Conservation (phyloP, 495 filamentous ascomycete species). For the Xylaria castorea region DNA sequence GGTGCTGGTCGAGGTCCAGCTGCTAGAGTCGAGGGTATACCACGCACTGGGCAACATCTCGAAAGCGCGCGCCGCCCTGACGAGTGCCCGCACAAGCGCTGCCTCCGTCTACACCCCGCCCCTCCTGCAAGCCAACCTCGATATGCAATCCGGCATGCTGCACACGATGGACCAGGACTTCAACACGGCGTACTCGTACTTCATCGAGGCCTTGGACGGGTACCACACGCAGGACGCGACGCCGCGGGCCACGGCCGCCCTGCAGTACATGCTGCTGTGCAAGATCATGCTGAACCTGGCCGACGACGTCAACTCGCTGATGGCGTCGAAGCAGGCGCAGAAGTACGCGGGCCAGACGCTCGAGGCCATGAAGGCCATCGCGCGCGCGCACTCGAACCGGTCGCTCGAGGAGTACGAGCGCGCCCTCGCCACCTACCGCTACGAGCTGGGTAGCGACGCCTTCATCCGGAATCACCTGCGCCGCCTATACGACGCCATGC, state of each 20-base stretch:
- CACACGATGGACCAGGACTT: slow-evolving; percentile 99
- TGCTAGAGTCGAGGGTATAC: slow-evolving; percentile 95
- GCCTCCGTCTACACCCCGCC: slow-evolving; percentile 97
- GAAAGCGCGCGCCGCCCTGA: slow-evolving; percentile 94
- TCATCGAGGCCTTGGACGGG: slow-evolving; percentile 97
- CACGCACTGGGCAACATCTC: slow-evolving; percentile 96
- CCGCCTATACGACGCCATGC: slow-evolving; percentile 94
- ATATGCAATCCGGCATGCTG: slow-evolving; percentile 99
- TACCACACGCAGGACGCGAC: slow-evolving; percentile 92
- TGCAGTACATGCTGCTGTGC: slow-evolving; percentile 99
- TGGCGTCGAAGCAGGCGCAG: slow-evolving; percentile 92
- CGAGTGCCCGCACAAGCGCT: slow-evolving; percentile 90
- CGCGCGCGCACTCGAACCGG: slow-evolving; percentile 90
- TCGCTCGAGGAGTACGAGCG: slow-evolving; percentile 96
- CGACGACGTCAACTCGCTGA: slow-evolving; percentile 91
- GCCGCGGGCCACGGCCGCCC: slow-evolving; percentile 81
- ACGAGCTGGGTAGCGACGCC: slow-evolving; percentile 87
- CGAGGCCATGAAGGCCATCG: slow-evolving; percentile 98
- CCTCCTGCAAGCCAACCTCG: slow-evolving; percentile 90
- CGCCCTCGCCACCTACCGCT: slow-evolving; percentile 84
- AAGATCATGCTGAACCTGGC: slow-evolving; percentile 99
- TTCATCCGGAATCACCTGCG: slow-evolving; percentile 96
- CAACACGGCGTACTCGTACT: slow-evolving; percentile 97
- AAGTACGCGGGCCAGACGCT: slow-evolving; percentile 94
- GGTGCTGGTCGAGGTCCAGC: slow-evolving; percentile 97